Base-by-base conservation (phyloP, 2,329 filamentous ascomycete species). In the Cyphellophora europaea region DNA sequence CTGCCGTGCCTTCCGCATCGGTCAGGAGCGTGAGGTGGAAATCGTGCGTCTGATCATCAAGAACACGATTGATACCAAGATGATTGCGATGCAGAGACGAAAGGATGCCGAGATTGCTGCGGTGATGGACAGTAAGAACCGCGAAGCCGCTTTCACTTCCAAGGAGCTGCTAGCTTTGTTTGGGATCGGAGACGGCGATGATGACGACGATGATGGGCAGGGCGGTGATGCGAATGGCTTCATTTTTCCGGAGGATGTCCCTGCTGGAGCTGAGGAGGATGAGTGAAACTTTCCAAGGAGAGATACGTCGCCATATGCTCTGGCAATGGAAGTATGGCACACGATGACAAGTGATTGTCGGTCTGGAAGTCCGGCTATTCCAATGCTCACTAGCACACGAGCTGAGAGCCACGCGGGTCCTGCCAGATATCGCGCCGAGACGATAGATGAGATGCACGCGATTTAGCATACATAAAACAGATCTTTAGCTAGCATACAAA, bases 21-120 rank as follows among this genome's bases (percentile, higher is more conserved):
- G 79, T 0, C 82, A 89, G 43, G 42, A 50, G 0, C 71, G 77
- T 27, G 59, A 72, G 19, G 77, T 78, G 0, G 59, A 72, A 8
- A 67, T 82, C 38, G 65, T 72, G 1, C 66, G 75, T 0, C 62
- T 86, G 19, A 55, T 75, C 1, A 62, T 77, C 0, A 54, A 61
- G 2, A 60, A 69, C 4, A 71, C 67, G 0, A 70, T 83, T 4
- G 80, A 87, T 39, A 59, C 69, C 6, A 58, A 65, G 0, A 60
- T 86, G 3, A 50, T 67, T 0, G 30, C 53, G 0, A 62, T 83
- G 43, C 79, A 86, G 39, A 40, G 61, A 0, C 34, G 48, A 0
- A 85, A 85, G 38, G 55, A 70, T 0, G 56, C 58, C 33, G 56
- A 63, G 2, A 61, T 74, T 3, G 35, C 25, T 8, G 28, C 33